Evolutionary conservation across 1,284 basidiomycete genomes (phyloP), one percentile per base, ranked within the genome.

Genomic region (Tilletia setariae): DNA sequence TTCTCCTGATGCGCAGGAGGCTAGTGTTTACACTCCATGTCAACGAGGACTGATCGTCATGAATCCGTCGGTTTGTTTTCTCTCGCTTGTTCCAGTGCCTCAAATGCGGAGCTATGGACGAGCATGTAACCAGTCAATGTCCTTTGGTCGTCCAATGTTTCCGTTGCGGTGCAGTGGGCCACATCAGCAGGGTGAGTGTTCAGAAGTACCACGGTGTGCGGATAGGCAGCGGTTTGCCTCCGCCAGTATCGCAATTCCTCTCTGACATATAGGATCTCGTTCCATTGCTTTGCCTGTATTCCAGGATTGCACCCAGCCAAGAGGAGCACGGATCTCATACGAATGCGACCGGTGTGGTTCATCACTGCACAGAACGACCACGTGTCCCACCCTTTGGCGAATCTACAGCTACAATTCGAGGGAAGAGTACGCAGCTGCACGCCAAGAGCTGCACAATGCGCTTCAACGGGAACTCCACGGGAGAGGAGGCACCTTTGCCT

Each of bases 301-400:
- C 28, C 72, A 92, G 90, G 88, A 88, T 32, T 95, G 93, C 79
- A 90, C 35, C 35, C 35, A 40, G 11, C 6, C 35, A 11, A 40
- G 35, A 40, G 35, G 6, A 40, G 35, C 35, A 40, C 35, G 35
- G 35, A 73, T 76, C 19, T 80, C 82, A 75, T 76, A 86, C 63
- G 87, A 89, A 61, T 95, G 93, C 79, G 87, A 89, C 70, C 86
- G 91, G 30, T 95, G 93, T 82, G 90, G 90, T 23, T 88, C 89
- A 19, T 79, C 84, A 40, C 83, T 84, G 46, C 93, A 95, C 80
- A 88, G 86, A 65, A 87, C 67, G 69, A 67, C 94, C 89, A 90
- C 91, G 85, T 96, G 93, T 73, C 91, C 92, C 0, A 90, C 90
- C 0, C 84, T 91, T 59, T 96, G 93, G 93, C 86, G 93, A 51